Evolutionary conservation across 1,284 basidiomycete species (phyloP).

Genomic region (Leccinum fallax): DNA sequence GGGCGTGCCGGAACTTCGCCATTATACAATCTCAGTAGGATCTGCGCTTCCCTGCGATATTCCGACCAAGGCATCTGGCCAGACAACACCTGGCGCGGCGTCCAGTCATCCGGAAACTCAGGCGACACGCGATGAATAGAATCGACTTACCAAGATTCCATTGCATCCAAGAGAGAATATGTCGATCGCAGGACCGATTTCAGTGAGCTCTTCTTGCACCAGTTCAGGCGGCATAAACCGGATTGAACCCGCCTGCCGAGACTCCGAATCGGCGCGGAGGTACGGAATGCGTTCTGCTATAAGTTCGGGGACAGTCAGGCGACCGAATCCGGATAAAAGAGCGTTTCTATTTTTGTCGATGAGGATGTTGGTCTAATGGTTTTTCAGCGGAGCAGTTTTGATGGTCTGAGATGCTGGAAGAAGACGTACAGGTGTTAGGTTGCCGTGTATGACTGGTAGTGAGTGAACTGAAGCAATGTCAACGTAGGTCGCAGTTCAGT

Average conservation of each 20-base stretch:
- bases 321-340: conserved; percentile 17
- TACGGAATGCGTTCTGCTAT: conserved; percentile 11
- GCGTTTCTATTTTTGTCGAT: conserved; percentile 13
- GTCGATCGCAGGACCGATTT: conserved; percentile 12
- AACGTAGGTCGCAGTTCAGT: not conserved
- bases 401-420: no score
- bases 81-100: conserved; percentile 17
- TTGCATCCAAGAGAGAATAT: conserved; percentile 25
- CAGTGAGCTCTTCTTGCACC: not conserved
- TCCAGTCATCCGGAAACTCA: not conserved
- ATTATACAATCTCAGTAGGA: conserved; percentile 3
- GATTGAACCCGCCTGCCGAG: conserved; percentile 11
- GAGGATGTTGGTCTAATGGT: conserved; percentile 18
- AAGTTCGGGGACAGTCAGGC: conserved; percentile 13
- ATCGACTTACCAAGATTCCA: conserved; percentile 13
- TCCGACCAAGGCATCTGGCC: conserved; percentile 23
- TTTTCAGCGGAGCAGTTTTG: not conserved
- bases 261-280: conserved; percentile 14
- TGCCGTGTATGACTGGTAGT: conserved; percentile 17
- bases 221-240: conserved; percentile 18
- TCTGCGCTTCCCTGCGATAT: conserved; percentile 1
- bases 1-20: conserved; percentile 16
- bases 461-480: conserved; percentile 14
- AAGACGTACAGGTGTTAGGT: conserved; percentile 16
- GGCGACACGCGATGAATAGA: not conserved